Evolutionary conservation across 768 basidiomycete genomes (phyloP).

Genomic region (Rhizopogon roseolus): DNA sequence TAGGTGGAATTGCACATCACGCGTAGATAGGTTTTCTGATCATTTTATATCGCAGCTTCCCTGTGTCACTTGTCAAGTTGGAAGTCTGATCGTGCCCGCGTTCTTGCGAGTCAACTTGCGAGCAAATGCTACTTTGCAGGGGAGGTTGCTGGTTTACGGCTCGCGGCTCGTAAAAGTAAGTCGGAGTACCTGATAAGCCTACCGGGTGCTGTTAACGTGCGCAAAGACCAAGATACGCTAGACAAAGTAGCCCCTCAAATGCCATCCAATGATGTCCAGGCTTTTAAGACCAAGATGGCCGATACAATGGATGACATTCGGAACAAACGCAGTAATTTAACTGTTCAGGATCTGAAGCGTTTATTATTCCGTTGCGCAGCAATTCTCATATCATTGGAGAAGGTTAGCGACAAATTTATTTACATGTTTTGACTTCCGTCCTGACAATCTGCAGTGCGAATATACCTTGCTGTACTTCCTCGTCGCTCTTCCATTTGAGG

Average conservation of each 20-base stretch:
- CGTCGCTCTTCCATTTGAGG: slow-evolving; percentile 83
- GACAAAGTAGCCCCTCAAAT: slow-evolving; percentile 60
- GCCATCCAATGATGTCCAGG: slow-evolving; percentile 55
- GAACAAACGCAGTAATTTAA: slow-evolving; percentile 66
- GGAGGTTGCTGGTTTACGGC: slow-evolving; percentile 75
- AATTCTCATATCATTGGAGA: slow-evolving; percentile 62
- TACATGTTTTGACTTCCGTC: neutral
- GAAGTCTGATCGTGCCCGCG: slow-evolving; percentile 79
- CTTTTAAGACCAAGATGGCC: slow-evolving; percentile 64
- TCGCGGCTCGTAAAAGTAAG: slow-evolving; percentile 64
- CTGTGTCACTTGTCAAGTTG: slow-evolving; percentile 51
- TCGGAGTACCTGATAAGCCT: neutral
- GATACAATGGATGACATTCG: slow-evolving; percentile 64
- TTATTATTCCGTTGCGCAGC: slow-evolving; percentile 86
- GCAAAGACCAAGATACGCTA: slow-evolving; percentile 50
- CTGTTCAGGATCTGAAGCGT: slow-evolving; percentile 78
- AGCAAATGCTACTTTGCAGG: slow-evolving; percentile 89
- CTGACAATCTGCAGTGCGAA: slow-evolving; percentile 54
- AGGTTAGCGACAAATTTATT: slow-evolving; percentile 33
- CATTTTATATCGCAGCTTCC: slow-evolving; percentile 36
- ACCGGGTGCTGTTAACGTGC: neutral
- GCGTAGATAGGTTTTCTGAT: neutral
- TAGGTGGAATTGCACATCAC: slow-evolving; percentile 31
- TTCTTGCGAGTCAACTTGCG: slow-evolving; percentile 79
- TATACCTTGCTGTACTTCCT: slow-evolving; percentile 82